phyloP scores from a whole-genome alignment of 495 filamentous ascomycete genomes.

The Penicillium paradoxum region DNA sequence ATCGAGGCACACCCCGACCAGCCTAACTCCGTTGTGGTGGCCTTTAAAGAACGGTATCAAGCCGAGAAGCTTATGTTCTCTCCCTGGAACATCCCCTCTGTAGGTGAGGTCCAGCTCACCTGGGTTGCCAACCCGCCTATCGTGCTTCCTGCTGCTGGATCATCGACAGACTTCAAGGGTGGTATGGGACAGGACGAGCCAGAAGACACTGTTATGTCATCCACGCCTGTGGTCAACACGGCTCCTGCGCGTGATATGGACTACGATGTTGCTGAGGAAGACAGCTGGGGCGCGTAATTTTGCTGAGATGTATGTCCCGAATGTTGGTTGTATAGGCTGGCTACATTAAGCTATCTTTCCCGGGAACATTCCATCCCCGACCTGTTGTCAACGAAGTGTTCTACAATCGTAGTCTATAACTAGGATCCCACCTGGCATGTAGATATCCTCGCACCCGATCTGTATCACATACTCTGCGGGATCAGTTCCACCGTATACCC shows the following conservation, averaged over 20 bases:
- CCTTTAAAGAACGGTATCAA: conserved; percentile 83
- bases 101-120: conserved; percentile 69
- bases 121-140: conserved; percentile 60
- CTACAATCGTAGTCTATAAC: background rate
- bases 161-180: conserved; percentile 22
- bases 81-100: conserved; percentile 60
- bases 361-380: background rate
- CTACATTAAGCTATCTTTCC: conserved; percentile 3
- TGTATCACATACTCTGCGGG: conserved; percentile 16
- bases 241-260: conserved; percentile 38
- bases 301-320: conserved; percentile 6
- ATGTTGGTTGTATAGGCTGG: conserved; percentile 9
- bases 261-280: conserved; percentile 52
- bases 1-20: conserved; percentile 61
- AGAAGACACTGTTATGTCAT: conserved; percentile 38
- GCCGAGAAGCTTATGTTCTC: conserved; percentile 81
- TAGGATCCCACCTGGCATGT: background rate
- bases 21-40: conserved; percentile 57
- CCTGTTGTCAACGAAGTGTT: background rate
- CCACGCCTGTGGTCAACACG: conserved; percentile 16
- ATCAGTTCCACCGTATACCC: conserved; percentile 28
- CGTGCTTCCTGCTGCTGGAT: conserved; percentile 9
- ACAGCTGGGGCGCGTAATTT: conserved; percentile 36
- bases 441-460: background rate
- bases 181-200: conserved; percentile 27